Base-by-base conservation (phyloP, 1,284 basidiomycete genomes). In the Apiotrichum gracile region DNA sequence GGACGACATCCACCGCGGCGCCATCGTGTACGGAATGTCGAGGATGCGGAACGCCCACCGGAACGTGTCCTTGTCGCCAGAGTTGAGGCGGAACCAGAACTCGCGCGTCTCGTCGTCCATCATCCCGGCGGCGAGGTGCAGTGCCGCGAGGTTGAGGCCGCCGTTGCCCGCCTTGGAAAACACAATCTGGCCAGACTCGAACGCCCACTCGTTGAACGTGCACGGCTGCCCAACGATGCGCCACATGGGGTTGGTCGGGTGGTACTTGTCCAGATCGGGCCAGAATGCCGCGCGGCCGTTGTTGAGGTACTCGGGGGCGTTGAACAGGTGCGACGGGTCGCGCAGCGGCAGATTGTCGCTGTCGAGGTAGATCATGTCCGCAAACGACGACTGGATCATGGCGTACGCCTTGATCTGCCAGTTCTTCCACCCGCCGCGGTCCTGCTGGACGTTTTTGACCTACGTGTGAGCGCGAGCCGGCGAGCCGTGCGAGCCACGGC, bases 181-280 rank as follows among this genome's bases (percentile, higher is more conserved):
- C 27, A 80, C 65, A 22, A 80, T 75, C 62, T 78, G 76, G 38
- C 76, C 77, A 63, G 60, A 75, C 62, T 66, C 73, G 43, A 75
- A 70, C 1, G 69, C 69, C 62, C 65, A 75, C 26, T 68, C 47
- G 34, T 68, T 56, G 7, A 76, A 65, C 13, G 63, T 57, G 56
- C 78, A 80, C 17, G 64, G 58, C n/a, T 75, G 66, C 24, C 76
- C 75, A 8, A 78, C 58, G 29, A 78, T 41, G n/a, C 78, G 67
- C 75, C 77, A 80, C 51, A 80, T 73, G 14, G 78, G 76, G 54
- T 80, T 80, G 47, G 75, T 65, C 5, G 76, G 70, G 49, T 77
- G 73, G 53, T 79, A 78, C 54, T 77, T 78, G 41, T 70, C 75
- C 41, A 78, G 62, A 57, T 79, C 78, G 14, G 78, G 78, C 78